These are phyloP conservation scores for Trematosphaeria pertusa DNA, from an alignment of 2,329 filamentous ascomycete species.

Conservation along the genomic window DNA sequence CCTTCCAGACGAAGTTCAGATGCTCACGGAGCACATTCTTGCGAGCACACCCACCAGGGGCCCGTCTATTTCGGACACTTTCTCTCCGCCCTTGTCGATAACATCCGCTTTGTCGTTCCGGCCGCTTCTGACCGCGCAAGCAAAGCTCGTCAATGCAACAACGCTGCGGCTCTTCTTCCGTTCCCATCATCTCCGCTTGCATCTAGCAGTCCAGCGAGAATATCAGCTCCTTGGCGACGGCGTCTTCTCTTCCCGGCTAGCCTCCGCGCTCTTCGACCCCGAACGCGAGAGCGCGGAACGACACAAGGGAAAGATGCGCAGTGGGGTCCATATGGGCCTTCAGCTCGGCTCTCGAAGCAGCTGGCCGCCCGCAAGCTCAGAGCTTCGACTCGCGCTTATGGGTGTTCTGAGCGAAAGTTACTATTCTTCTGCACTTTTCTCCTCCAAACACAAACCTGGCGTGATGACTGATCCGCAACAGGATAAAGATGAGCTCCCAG, in stretches of 20 bases:
- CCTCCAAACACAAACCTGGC: slow-evolving; percentile 21
- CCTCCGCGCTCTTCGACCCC: slow-evolving; percentile 83
- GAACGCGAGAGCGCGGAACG: slow-evolving; percentile 81
- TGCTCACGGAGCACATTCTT: slow-evolving; percentile 30
- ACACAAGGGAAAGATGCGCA: slow-evolving; percentile 69
- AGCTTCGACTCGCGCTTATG: slow-evolving; percentile 87
- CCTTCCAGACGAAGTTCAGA: slow-evolving; percentile 37
- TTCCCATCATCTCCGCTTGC: slow-evolving; percentile 72
- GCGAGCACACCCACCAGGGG: slow-evolving; percentile 1
- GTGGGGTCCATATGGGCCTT: slow-evolving; percentile 75
- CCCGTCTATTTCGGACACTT: slow-evolving; percentile 16
- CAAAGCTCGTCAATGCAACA: slow-evolving; percentile 76
- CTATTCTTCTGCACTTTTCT: slow-evolving; percentile 46
- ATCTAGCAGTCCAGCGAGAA: slow-evolving; percentile 76
- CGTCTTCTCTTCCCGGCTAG: slow-evolving; percentile 79
- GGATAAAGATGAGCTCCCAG: slow-evolving; percentile 49
- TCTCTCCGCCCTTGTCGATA: slow-evolving; percentile 62
- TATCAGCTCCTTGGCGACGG: slow-evolving; percentile 89
- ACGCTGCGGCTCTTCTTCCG: slow-evolving; percentile 80
- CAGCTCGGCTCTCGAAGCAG: slow-evolving; percentile 79
- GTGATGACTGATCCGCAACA: slow-evolving; percentile 1
- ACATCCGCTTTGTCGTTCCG: slow-evolving; percentile 76
- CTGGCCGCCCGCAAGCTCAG: slow-evolving; percentile 94
- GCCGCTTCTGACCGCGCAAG: slow-evolving; percentile 76
- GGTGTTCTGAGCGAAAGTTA: slow-evolving; percentile 83